phyloP scores from a whole-genome alignment of 2,329 filamentous ascomycete species.

The Penicillium sp. region DNA sequence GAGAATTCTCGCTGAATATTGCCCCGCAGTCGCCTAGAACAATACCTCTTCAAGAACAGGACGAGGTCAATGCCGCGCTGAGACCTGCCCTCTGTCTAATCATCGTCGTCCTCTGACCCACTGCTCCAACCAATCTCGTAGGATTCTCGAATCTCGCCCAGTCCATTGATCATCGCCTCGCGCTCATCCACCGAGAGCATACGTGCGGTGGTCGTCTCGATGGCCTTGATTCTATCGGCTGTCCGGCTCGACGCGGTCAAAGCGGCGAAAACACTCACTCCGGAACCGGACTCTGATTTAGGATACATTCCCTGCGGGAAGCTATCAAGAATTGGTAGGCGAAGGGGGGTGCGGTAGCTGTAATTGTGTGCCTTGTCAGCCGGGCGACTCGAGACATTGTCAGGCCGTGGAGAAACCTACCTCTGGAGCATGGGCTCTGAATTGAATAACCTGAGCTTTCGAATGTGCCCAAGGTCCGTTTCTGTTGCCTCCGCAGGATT shows the following conservation, averaged over 20 bases:
- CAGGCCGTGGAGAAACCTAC: conserved; percentile 18
- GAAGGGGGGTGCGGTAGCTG: conserved; percentile 48
- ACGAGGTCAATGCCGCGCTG: background rate
- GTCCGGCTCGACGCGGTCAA: conserved; percentile 74
- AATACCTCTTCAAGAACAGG: background rate
- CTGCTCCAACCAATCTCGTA: conserved; percentile 88
- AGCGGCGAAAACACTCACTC: conserved; percentile 50
- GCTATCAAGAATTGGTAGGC: conserved; percentile 77
- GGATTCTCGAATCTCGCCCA: conserved; percentile 79
- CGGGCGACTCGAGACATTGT: conserved; percentile 8
- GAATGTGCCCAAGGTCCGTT: conserved; percentile 26
- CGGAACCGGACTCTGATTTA: conserved; percentile 43
- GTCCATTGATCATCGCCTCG: conserved; percentile 75
- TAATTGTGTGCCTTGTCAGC: background rate
- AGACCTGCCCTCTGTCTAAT: conserved; percentile 26
- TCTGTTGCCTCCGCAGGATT: conserved; percentile 12
- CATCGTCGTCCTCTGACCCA: conserved; percentile 52
- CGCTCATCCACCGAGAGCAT: conserved; percentile 71
- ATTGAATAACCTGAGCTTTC: conserved; percentile 34
- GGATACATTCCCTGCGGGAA: conserved; percentile 73
- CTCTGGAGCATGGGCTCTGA: conserved; percentile 36
- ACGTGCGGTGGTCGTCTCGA: conserved; percentile 64
- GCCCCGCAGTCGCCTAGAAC: background rate
- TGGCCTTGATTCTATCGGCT: conserved; percentile 63
- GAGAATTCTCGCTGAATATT: background rate